Percentiles rank a stretch among this genome's conserved stretches.
Conservation (phyloP, 2,329 filamentous ascomycete genomes). For the Trichophyton schoenleinii region DNA sequence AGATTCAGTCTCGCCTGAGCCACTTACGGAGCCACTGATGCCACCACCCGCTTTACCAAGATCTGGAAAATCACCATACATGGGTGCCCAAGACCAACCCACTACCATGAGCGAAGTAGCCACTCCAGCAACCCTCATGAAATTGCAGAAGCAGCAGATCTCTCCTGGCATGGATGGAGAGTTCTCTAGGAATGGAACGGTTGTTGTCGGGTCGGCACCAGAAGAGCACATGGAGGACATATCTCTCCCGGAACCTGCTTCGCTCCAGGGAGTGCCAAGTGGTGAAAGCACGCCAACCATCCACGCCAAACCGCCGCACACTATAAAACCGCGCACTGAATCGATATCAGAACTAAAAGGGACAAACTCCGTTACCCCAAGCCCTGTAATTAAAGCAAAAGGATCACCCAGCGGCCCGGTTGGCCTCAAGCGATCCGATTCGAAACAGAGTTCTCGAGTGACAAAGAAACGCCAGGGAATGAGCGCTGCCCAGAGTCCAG, state of each 20-base stretch:
- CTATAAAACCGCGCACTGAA: conserved; percentile 16
- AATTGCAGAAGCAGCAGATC: conserved; percentile 43
- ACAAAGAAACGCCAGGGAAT: conserved; percentile 59
- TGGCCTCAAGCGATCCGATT: conserved; percentile 34
- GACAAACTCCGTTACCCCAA: conserved; percentile 34
- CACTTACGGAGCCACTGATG: conserved; percentile 40
- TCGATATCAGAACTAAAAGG: conserved; percentile 20
- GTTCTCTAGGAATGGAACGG: conserved; percentile 24
- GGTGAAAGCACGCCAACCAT: conserved; percentile 42
- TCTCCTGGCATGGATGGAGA: conserved; percentile 28
- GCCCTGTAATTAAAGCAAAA: conserved; percentile 42
- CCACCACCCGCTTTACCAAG: conserved; percentile 36
- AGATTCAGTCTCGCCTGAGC: conserved; percentile 39
- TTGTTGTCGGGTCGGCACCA: conserved; percentile 33
- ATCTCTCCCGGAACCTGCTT: conserved; percentile 60
- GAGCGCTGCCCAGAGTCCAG: conserved; percentile 69
- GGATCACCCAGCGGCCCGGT: conserved; percentile 38
- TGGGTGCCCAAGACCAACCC: conserved; percentile 23
- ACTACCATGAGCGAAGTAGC: conserved; percentile 46
- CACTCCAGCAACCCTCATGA: conserved; percentile 82
- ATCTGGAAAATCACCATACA: conserved; percentile 30
- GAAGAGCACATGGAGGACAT: conserved; percentile 52
- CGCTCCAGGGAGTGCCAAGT: conserved; percentile 37
- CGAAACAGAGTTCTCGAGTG: conserved; percentile 39
- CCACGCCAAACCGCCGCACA: conserved; percentile 52